Conservation (phyloP, 2,329 filamentous ascomycete genomes). For the Raffaelea albimanens region DNA sequence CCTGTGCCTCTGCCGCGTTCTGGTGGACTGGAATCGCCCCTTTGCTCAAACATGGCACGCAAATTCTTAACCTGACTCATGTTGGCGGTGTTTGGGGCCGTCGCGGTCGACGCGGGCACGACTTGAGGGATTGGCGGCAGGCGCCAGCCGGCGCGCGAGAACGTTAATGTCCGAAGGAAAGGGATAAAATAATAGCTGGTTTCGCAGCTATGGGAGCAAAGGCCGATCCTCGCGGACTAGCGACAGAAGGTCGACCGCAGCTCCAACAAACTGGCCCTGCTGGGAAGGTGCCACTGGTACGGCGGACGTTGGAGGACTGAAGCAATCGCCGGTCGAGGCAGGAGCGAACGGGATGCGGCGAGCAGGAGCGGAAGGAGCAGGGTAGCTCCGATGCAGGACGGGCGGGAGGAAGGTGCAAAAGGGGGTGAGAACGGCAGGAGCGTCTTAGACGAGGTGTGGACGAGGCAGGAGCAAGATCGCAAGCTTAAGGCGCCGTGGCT, state of each 20-base stretch:
- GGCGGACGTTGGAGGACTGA: neutral
- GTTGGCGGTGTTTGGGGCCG: slow-evolving; percentile 23
- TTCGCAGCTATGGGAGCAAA: neutral
- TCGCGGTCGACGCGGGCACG: neutral
- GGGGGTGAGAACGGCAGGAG: too few species aligned
- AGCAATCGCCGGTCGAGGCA: neutral
- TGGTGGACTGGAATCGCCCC: slow-evolving; percentile 53
- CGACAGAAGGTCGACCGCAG: neutral
- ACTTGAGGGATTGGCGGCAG: slow-evolving; percentile 2
- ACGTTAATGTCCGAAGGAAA: neutral
- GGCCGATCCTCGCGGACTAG: neutral
- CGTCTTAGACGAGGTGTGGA: too few species aligned
- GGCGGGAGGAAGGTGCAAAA: too few species aligned
- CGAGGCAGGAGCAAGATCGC: too few species aligned
- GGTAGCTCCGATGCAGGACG: too few species aligned
- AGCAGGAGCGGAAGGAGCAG: too few species aligned
- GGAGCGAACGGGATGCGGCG: too few species aligned
- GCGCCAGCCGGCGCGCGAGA: slow-evolving; percentile 8
- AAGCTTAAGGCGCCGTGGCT: too few species aligned
- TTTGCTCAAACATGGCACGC: slow-evolving; percentile 72
- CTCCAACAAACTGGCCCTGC: neutral
- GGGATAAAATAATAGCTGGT: neutral
- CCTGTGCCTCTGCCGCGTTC: slow-evolving; percentile 63
- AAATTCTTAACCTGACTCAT: slow-evolving; percentile 67
- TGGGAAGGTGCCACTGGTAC: neutral